Base-by-base conservation (phyloP, 2,329 filamentous ascomycete species). In the Penicillium frequentans region DNA sequence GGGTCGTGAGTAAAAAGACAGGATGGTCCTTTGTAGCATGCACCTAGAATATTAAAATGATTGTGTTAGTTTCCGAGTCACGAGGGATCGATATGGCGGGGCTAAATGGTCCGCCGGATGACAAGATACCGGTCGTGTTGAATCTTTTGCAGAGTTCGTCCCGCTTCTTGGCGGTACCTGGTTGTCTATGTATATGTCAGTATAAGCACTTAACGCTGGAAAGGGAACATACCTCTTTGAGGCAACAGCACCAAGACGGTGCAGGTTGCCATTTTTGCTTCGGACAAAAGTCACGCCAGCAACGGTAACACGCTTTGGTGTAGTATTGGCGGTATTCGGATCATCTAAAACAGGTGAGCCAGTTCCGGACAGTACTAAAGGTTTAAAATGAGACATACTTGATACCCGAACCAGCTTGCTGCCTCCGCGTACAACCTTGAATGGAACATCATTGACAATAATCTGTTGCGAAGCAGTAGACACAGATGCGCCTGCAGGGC, bases 1-100 rank as follows among this genome's bases (percentile, higher is more conserved):
- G 90, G 85, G 70, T 99, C 90, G 81, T 99, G 95, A 49, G 87
- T 79, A 71, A 89, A 95, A 54, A 84, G 88, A 75, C 95, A 99
- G 48, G 78, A 80, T 8, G 89, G 88, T 57, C 93, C 93, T 74
- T 91, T 91, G 55, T 86, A 81, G 75, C 95, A 99, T 63, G 88
- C 88, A 78, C 95, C 95, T 96, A 81, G 35, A 73, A 55, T 58
- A 49, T 48, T 61, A 65, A 64, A 63, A 79, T 85, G 74, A 85
- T 82, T 81, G 65, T 78, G 78, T 56, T 50, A 63, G 60, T 52
- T 27, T 60, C 45, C 26, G 21, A n/a, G 35, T n/a, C 23, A 21
- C 21, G 11, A 9, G 24, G 9, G 50, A 23, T 31, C 23, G 23
- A 44, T 39, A 13, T 52, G 42, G 55, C 61, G 55, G 58, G 59